A percentile compares a stretch with the other conserved stretches of the same genome.
These are phyloP conservation scores for Vitis hybrid DNA, from an alignment of 177 flowering plant species.

Conservation along the genomic window DNA sequence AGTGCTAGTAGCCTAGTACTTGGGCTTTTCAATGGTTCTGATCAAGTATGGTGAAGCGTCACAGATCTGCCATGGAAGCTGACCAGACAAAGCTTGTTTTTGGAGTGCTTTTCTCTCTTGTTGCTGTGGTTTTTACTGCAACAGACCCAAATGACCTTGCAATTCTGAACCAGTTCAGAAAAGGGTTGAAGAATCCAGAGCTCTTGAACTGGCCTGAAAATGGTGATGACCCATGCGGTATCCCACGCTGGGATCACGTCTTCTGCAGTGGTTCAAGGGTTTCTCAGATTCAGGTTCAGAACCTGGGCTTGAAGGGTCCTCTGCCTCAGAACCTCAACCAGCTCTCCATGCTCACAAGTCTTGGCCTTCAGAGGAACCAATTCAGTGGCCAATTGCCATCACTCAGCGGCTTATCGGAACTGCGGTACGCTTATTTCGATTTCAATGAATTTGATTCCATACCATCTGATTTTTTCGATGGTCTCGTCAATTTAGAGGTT, in stretches of 20 bases:
- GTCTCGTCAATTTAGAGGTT: conserved; percentile 28
- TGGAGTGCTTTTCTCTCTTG: conserved; percentile 3
- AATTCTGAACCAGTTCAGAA: conserved; percentile 29
- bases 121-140: conserved; percentile 11
- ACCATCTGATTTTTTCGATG: conserved; percentile 20
- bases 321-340: conserved; percentile 38
- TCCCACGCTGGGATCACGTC: conserved; percentile 30
- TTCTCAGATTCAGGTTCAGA: conserved; percentile 43
- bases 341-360: conserved; percentile 30
- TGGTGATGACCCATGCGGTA: conserved; percentile 47
- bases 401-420: conserved; percentile 35
- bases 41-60: background rate
- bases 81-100: conserved; percentile 3
- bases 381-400: conserved; percentile 38
- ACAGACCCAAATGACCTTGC: conserved; percentile 40
- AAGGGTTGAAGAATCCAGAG: conserved; percentile 41
- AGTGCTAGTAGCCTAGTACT: background rate
- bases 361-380: conserved; percentile 39
- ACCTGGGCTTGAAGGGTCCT: conserved; percentile 34
- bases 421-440: conserved; percentile 34
- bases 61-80: conserved; percentile 16
- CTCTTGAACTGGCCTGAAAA: conserved; percentile 40
- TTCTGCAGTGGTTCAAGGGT: conserved; percentile 32
- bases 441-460: conserved; percentile 31
- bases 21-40: background rate